Percentiles rank a stretch among this genome's conserved stretches.
phyloP scores from a whole-genome alignment of 129 eudicot genomes.

The Rutidosis leptorrhynchoides region DNA sequence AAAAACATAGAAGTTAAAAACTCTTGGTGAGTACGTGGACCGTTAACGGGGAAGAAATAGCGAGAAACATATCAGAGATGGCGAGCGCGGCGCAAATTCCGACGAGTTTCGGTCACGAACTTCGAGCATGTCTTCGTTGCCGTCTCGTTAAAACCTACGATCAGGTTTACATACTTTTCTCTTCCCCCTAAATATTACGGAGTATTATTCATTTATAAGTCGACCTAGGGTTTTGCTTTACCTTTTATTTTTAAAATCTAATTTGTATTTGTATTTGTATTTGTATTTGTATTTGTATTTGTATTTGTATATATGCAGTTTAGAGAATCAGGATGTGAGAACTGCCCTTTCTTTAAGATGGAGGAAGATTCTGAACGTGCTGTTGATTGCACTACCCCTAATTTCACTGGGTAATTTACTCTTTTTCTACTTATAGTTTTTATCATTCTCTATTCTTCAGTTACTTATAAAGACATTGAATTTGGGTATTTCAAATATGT shows the following conservation, averaged over 20 bases:
- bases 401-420: slow-evolving; percentile 76
- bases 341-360: slow-evolving; percentile 90
- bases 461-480: too few relatives aligned
- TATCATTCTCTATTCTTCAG: neutral
- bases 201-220: neutral
- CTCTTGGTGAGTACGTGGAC: too few relatives aligned
- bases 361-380: slow-evolving; percentile 86
- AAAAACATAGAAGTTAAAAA: too few relatives aligned
- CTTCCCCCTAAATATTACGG: too few relatives aligned
- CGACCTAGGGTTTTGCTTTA: neutral
- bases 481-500: neutral
- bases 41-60: neutral
- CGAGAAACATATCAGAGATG: slow-evolving; percentile 24
- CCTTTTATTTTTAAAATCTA: neutral
- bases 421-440: neutral
- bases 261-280: slow-evolving; percentile 1
- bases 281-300: too few relatives aligned
- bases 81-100: slow-evolving; percentile 76
- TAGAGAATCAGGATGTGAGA: slow-evolving; percentile 87
- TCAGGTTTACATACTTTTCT: slow-evolving; percentile 47
- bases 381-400: slow-evolving; percentile 85
- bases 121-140: slow-evolving; percentile 95
- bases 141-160: slow-evolving; percentile 90
- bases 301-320: too few relatives aligned
- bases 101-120: slow-evolving; percentile 97